Base-by-base conservation (phyloP, 2,329 filamentous ascomycete species). In the Fusarium graminum region DNA sequence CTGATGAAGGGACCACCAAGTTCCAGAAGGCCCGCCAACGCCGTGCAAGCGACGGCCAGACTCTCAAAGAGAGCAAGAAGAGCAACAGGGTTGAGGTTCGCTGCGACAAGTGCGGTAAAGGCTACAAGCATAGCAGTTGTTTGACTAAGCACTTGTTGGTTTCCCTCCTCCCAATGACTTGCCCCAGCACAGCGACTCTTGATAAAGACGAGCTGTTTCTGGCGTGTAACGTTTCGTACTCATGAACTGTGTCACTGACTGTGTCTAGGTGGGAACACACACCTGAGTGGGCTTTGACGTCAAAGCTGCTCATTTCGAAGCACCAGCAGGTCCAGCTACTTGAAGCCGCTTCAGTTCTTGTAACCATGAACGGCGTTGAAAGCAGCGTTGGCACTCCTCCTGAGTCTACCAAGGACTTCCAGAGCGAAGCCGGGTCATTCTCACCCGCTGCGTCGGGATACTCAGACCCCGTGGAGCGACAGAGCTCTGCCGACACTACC, bases 111-210 rank as follows among this genome's bases (percentile, higher is more conserved):
- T 99, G 95, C 85, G 94, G 94, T 80, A 99, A 99, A 87, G 93
- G 93, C 82, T 99, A 99, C 88, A 99, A 99, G 89, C 95, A 99
- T 87, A 97, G 94, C 89, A 98, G 95, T 85, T 99, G 95, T 89
- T 89, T 99, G 85, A 96, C 92, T 79, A 99, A 98, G 88, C 95
- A 99, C 90, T 91, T 97, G 95, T 98, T 90, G 88, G 95, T 97
- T 86, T 83, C 86, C 88, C 86, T 83, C 81, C 81, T 81, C 81
- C 81, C 80, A 77, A 78, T 77, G 39, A 75, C 72, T 76, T 68
- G 65, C 65, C 73, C 77, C 76, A 69, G 59, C 39, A 47, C 56
- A 76, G 76, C 71, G 71, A 76, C 74, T 74, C 75, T 74, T 59
- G 41, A 63, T 49, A 47, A 30, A 52, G 55, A 59, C 32, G 47